phyloP scores from a whole-genome alignment of 2,329 filamentous ascomycete species.

The Albophoma yamanashiensis region DNA sequence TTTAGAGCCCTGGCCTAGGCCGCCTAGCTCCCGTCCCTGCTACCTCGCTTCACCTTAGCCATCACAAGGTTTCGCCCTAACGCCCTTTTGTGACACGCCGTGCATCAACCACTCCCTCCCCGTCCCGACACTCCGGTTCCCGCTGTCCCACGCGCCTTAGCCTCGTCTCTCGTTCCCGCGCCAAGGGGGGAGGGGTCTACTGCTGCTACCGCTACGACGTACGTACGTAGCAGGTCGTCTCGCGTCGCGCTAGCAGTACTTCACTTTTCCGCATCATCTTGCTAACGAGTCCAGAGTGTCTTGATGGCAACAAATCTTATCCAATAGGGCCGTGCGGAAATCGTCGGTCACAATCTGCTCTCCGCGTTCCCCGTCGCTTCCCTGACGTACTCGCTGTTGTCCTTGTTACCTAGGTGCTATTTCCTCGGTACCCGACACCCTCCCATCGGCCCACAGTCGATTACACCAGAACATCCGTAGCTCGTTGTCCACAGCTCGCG shows the following conservation, averaged over 20 bases:
- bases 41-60: no score
- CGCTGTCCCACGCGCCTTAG: neutral
- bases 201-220: no score
- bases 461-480: neutral
- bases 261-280: neutral
- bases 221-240: no score
- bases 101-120: neutral
- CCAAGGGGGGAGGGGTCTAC: neutral
- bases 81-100: neutral
- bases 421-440: neutral
- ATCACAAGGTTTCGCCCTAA: neutral
- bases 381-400: neutral
- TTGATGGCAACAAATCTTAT: neutral
- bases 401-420: neutral
- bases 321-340: neutral
- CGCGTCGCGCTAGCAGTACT: neutral
- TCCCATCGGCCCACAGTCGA: neutral
- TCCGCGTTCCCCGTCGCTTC: neutral
- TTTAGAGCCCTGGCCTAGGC: slow-evolving; percentile 2
- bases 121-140: neutral
- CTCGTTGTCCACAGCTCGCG: neutral
- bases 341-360: neutral
- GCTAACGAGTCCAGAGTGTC: neutral
- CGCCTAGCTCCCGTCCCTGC: slow-evolving; percentile 2
- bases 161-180: neutral